Evolutionary conservation across 768 basidiomycete species (phyloP).

Genomic region (Mycena belliarum): DNA sequence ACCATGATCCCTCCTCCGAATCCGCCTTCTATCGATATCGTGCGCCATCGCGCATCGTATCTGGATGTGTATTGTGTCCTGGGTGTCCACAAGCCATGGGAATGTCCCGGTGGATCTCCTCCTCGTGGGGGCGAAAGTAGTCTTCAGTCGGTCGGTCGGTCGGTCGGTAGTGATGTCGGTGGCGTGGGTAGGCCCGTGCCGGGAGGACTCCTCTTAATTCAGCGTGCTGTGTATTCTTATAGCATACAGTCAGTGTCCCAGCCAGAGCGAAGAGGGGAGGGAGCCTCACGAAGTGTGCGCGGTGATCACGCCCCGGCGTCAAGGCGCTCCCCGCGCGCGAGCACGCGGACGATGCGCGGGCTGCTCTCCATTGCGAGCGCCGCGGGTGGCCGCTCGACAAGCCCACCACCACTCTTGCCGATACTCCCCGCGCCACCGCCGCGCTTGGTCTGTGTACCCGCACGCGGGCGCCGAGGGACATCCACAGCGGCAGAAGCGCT

Average conservation of each 20-base stretch:
- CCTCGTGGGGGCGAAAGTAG: background rate
- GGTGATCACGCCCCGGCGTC: constrained; percentile 41
- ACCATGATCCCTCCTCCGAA: no score
- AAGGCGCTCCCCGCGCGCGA: constrained; percentile 83
- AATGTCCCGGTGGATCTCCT: background rate
- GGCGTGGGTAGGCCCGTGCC: background rate
- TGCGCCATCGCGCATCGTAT: no score
- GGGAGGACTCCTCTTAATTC: no score
- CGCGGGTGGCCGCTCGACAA: constrained; percentile 80
- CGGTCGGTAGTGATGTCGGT: constrained; percentile 2
- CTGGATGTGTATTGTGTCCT: no score
- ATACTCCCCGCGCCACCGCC: constrained; percentile 20
- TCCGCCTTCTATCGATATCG: no score
- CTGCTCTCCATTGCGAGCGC: constrained; percentile 84
- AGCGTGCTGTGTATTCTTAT: no score
- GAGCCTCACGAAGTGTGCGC: no score
- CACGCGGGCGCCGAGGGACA: constrained; percentile 1
- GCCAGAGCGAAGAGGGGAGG: no score
- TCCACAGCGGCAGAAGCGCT: background rate
- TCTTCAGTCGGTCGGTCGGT: no score
- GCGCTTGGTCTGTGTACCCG: constrained; percentile 27
- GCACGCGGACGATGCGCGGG: constrained; percentile 74
- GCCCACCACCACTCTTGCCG: constrained; percentile 20
- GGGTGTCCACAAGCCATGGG: no score
- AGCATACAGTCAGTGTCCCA: no score